Conservation (phyloP, 805 yeast species). For the Nakazawaea pomicola region DNA sequence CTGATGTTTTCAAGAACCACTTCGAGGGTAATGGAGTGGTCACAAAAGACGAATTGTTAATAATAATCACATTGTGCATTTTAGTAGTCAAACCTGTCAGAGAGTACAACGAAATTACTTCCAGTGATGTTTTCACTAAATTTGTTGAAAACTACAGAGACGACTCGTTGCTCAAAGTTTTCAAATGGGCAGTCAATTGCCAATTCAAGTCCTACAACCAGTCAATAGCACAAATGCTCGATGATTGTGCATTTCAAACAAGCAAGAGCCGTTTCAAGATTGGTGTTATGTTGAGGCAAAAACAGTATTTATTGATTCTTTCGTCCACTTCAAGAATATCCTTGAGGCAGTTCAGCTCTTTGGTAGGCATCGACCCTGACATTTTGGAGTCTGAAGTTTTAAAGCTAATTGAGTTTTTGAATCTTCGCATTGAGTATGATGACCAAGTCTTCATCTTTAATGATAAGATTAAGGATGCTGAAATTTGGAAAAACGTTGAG, state of each 20-base stretch:
- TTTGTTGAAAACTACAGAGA: neutral
- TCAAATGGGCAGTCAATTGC: neutral
- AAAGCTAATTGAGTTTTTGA: slow-evolving; percentile 3
- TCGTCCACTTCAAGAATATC: slow-evolving; percentile 1
- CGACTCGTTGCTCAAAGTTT: neutral
- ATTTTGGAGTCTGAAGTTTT: neutral
- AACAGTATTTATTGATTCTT: slow-evolving; percentile 9
- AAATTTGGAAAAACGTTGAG: neutral
- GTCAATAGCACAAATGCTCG: neutral
- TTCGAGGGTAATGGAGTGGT: slow-evolving; percentile 1
- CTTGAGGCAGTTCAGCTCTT: neutral
- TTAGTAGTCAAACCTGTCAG: slow-evolving; percentile 7
- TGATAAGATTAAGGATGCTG: neutral
- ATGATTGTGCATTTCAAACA: neutral
- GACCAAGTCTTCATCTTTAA: neutral
- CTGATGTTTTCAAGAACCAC: neutral
- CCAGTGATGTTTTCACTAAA: slow-evolving; percentile 1
- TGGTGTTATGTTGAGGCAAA: slow-evolving; percentile 3
- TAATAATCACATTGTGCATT: slow-evolving; percentile 1
- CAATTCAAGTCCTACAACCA: slow-evolving; percentile 1
- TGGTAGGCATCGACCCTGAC: slow-evolving; percentile 1
- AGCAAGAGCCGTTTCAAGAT: neutral
- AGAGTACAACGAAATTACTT: neutral
- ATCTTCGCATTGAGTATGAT: slow-evolving; percentile 1
- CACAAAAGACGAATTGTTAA: slow-evolving; percentile 4